Conservation (phyloP, 495 filamentous ascomycete species). For the Letharia lupina region DNA sequence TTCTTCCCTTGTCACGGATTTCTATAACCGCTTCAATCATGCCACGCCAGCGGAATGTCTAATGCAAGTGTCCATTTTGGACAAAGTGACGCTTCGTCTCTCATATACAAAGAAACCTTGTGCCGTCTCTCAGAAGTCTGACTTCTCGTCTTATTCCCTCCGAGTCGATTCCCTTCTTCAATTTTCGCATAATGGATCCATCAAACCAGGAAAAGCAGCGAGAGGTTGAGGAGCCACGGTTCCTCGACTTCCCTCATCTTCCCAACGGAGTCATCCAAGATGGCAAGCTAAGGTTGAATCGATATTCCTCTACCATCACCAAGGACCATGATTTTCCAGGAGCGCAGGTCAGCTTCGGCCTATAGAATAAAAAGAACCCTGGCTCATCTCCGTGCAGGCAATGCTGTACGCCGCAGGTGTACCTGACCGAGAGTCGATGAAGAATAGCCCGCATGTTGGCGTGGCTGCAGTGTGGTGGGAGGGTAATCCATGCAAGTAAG, state of each 20-base stretch:
- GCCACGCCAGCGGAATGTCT: not conserved
- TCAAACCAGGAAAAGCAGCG: conserved; percentile 34
- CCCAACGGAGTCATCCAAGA: conserved; percentile 49
- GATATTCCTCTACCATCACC: conserved; percentile 63
- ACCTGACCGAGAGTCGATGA: conserved; percentile 75
- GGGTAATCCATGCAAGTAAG: conserved; percentile 79
- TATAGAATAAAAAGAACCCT: not conserved
- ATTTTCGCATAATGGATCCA: conserved; percentile 37
- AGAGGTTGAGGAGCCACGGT: conserved; percentile 46
- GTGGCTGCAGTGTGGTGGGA: conserved; percentile 95
- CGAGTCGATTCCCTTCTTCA: not conserved
- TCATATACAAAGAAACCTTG: not conserved
- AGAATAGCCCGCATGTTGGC: conserved; percentile 83
- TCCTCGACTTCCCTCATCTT: conserved; percentile 53
- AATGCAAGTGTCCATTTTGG: not conserved
- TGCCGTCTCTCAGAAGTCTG: not conserved
- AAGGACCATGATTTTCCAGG: conserved; percentile 87
- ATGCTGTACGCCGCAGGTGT: conserved; percentile 96
- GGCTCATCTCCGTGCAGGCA: conserved; percentile 45
- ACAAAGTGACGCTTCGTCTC: not conserved
- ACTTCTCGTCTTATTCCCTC: not conserved
- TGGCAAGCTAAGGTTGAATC: conserved; percentile 59
- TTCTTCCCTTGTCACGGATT: not conserved
- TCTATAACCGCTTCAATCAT: conserved; percentile 20
- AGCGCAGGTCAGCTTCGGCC: conserved; percentile 57